phyloP scores from a whole-genome alignment of 257 asterid species.

The Cordia subcordata region DNA sequence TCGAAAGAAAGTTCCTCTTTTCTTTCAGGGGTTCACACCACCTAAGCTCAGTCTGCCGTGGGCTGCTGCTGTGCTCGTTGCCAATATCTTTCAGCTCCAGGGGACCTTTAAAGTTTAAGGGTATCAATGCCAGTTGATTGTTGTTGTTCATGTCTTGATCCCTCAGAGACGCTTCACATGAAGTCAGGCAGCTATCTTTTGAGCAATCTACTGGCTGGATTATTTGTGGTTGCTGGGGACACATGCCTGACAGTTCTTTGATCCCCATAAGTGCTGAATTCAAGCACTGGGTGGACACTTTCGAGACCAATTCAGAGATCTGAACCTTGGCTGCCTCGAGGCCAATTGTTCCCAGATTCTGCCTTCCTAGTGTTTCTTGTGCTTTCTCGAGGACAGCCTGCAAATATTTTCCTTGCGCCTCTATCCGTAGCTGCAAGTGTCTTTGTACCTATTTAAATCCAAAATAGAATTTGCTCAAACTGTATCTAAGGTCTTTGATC shows the following conservation, averaged over 20 bases:
- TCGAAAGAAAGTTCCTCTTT: slow-evolving; percentile 22
- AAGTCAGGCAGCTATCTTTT: slow-evolving; percentile 68
- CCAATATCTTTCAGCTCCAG: slow-evolving; percentile 29
- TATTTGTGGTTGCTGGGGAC: slow-evolving; percentile 48
- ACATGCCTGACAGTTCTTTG: slow-evolving; percentile 49
- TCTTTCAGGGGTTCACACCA: slow-evolving; percentile 51
- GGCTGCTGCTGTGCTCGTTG: slow-evolving; percentile 30
- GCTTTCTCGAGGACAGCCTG: slow-evolving; percentile 90
- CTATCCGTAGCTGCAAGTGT: slow-evolving; percentile 66
- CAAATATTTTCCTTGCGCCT: slow-evolving; percentile 79
- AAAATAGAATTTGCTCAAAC: slow-evolving; percentile 16
- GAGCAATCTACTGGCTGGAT: slow-evolving; percentile 63
- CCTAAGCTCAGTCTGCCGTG: slow-evolving; percentile 33
- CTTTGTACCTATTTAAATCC: slow-evolving; percentile 68
- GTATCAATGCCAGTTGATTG: slow-evolving; percentile 31
- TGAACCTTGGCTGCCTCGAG: slow-evolving; percentile 82
- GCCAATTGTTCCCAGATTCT: slow-evolving; percentile 56
- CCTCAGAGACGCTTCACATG: slow-evolving; percentile 57
- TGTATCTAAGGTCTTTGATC: background rate
- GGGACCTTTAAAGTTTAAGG: slow-evolving; percentile 33
- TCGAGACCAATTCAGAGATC: slow-evolving; percentile 72
- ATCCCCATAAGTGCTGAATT: slow-evolving; percentile 61
- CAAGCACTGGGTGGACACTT: slow-evolving; percentile 72
- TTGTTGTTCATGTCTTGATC: slow-evolving; percentile 54
- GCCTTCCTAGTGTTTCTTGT: slow-evolving; percentile 80